A percentile compares a stretch with the other conserved stretches of the same genome.
These are phyloP conservation scores for Phytophthora melonis DNA, from an alignment of 352 stramenopile species.

Conservation along the genomic window DNA sequence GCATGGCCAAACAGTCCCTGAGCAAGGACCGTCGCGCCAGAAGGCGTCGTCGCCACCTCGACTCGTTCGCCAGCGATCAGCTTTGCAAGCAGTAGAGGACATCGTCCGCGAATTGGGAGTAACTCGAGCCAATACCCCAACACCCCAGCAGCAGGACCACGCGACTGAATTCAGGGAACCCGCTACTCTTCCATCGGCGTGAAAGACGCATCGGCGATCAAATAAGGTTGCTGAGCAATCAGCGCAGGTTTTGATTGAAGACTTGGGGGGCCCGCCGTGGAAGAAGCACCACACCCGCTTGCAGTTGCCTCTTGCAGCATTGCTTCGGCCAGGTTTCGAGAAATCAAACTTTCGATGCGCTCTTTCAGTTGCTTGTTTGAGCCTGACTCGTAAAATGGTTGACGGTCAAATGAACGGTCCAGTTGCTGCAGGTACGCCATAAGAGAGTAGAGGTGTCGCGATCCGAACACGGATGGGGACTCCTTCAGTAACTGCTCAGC, in stretches of 20 bases:
- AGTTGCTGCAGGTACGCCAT: slow-evolving; percentile 72
- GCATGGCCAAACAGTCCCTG: slow-evolving; percentile 9
- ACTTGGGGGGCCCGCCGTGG: slow-evolving; percentile 1
- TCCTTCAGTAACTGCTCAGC: slow-evolving; percentile 60
- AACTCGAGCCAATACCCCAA: slow-evolving; percentile 18
- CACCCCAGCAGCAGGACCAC: slow-evolving; percentile 5
- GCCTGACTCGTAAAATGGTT: slow-evolving; percentile 51
- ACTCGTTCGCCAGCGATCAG: slow-evolving; percentile 23
- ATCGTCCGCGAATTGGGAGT: slow-evolving; percentile 48
- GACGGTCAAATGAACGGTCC: slow-evolving; percentile 72
- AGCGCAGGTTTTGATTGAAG: slow-evolving; percentile 18
- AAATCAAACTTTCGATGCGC: slow-evolving; percentile 59
- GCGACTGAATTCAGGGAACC: neutral
- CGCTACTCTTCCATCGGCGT: slow-evolving; percentile 57
- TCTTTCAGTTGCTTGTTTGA: slow-evolving; percentile 62
- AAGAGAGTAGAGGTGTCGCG: slow-evolving; percentile 66
- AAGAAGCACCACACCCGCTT: slow-evolving; percentile 15
- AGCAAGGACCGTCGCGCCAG: slow-evolving; percentile 6
- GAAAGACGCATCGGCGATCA: slow-evolving; percentile 43
- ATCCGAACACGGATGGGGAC: slow-evolving; percentile 59
- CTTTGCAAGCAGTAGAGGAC: slow-evolving; percentile 47
- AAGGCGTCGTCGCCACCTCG: slow-evolving; percentile 21
- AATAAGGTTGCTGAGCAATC: slow-evolving; percentile 29
- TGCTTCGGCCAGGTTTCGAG: slow-evolving; percentile 67
- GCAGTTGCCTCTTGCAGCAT: slow-evolving; percentile 55